Base-by-base conservation (phyloP, 139 green algal species). In the Trebouxia sp. region DNA sequence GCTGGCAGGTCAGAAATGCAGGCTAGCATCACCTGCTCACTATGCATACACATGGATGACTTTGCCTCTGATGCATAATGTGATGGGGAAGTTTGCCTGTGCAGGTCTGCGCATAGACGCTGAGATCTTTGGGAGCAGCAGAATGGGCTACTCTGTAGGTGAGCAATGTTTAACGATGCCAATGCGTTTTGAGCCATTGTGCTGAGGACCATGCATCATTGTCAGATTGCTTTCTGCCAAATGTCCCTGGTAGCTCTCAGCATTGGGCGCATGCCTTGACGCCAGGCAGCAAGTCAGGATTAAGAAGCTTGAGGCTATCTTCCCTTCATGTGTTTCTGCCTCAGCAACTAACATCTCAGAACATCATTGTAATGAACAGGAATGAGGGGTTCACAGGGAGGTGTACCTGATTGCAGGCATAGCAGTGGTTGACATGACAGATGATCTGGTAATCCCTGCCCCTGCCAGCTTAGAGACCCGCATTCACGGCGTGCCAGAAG, bases 61-160 rank as follows among this genome's bases (percentile, higher is more conserved):
- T 65, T 62, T 28, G 1, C 70, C 24, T 42, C 42, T 42, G 70
- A 38, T 28, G 22, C 14, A 3, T 45, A 70, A 35, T 58, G n/a
- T 39, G 76, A n/a, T 50, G 65, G 28, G 15, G 38, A 26, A 81
- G 1, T 39, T 51, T 15, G 0, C 55, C 32, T 26, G 24, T 69
- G 35, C 90, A 89, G 95, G 96, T 26, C 45, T 99, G 37, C 89
- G 95, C 42, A 90, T 99, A 43, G 96, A 99, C 81, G 87, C 93
- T 0, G 90, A 94, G 15, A 82, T 91, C 32, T 94, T 92, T 77
- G 89, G 88, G 1, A 83, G 91, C 35, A 92, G 82, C 75, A 90
- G 96, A 45, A 97, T 98, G 92, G 70, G 80, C 42, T 90, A 97
- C 86, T 91, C 92, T 80, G 90, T 77, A 6, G 83, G 85, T 87